phyloP scores from a whole-genome alignment of 495 filamentous ascomycete species.

The Recurvomyces mirabilis region DNA sequence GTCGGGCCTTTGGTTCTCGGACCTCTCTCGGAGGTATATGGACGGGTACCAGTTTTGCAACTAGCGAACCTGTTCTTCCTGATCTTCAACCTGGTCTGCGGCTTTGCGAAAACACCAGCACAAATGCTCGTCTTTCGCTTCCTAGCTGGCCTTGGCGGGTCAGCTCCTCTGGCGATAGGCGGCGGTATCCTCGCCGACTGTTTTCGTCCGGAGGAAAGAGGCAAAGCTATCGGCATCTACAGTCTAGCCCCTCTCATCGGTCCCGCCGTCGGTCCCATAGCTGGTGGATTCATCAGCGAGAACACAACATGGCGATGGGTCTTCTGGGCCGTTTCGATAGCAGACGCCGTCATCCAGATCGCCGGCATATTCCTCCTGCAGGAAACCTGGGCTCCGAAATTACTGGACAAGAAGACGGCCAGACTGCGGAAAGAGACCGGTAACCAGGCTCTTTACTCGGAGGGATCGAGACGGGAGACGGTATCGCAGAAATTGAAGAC shows the following conservation, averaged over 20 bases:
- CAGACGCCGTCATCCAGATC: slow-evolving; percentile 49
- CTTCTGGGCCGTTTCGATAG: slow-evolving; percentile 48
- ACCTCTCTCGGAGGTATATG: slow-evolving; percentile 55
- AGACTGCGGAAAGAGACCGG: slow-evolving; percentile 50
- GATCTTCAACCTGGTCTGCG: slow-evolving; percentile 47
- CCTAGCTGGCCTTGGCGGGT: slow-evolving; percentile 43
- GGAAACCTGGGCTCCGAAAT: slow-evolving; percentile 55
- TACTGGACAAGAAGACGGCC: slow-evolving; percentile 45
- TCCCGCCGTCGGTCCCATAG: slow-evolving; percentile 39
- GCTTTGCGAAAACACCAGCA: slow-evolving; percentile 41
- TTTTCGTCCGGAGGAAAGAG: slow-evolving; percentile 52
- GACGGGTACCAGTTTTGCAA: slow-evolving; percentile 46
- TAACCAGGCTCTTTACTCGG: slow-evolving; percentile 48
- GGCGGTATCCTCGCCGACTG: slow-evolving; percentile 42
- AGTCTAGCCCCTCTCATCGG: slow-evolving; percentile 55
- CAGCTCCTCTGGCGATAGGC: slow-evolving; percentile 41
- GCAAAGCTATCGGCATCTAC: slow-evolving; percentile 53
- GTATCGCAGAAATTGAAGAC: slow-evolving; percentile 19
- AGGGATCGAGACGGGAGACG: slow-evolving; percentile 40
- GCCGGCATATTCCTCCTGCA: slow-evolving; percentile 55
- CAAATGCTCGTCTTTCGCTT: slow-evolving; percentile 49
- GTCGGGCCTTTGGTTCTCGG: slow-evolving; percentile 44
- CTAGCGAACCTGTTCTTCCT: slow-evolving; percentile 43
- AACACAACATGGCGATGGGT: slow-evolving; percentile 63
- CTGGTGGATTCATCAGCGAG: slow-evolving; percentile 46